Percentiles rank a stretch among this genome's conserved stretches.
phyloP scores from a whole-genome alignment of 1,139 yeast species.

The Trichomonascaceae sp. region DNA sequence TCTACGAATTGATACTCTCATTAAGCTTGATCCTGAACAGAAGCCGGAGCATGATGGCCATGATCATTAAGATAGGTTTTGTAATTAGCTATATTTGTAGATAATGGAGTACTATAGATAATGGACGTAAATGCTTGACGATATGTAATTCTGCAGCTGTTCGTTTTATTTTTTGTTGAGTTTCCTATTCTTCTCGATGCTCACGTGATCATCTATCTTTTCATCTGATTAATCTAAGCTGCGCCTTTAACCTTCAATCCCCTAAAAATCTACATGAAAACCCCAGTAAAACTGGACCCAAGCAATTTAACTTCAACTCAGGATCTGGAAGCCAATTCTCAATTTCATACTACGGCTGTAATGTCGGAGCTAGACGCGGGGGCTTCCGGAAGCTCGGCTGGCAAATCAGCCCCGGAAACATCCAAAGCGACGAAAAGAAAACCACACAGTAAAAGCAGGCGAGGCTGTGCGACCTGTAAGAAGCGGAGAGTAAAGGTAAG shows the following conservation, averaged over 20 bases:
- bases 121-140: too few species aligned
- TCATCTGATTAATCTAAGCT: background rate
- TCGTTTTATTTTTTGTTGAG: background rate
- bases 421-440: slow-evolving; percentile 27
- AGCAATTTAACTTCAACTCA: background rate
- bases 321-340: background rate
- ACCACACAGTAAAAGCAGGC: slow-evolving; percentile 74
- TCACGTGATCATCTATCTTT: background rate
- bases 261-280: background rate
- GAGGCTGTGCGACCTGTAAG: slow-evolving; percentile 87
- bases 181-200: background rate
- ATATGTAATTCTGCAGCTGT: too few species aligned
- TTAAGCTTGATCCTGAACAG: slow-evolving; percentile 93
- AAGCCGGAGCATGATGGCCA: slow-evolving; percentile 51
- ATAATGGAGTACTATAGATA: background rate
- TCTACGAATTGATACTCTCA: slow-evolving; percentile 96
- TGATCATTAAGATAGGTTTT: slow-evolving; percentile 12
- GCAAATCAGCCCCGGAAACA: background rate
- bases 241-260: background rate
- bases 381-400: background rate
- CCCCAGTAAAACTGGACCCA: background rate
- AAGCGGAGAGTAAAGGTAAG: slow-evolving; percentile 64
- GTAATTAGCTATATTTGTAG: background rate
- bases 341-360: background rate
- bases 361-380: background rate